Conservation (phyloP, 1,284 basidiomycete genomes). For the Peniophora sp. region DNA sequence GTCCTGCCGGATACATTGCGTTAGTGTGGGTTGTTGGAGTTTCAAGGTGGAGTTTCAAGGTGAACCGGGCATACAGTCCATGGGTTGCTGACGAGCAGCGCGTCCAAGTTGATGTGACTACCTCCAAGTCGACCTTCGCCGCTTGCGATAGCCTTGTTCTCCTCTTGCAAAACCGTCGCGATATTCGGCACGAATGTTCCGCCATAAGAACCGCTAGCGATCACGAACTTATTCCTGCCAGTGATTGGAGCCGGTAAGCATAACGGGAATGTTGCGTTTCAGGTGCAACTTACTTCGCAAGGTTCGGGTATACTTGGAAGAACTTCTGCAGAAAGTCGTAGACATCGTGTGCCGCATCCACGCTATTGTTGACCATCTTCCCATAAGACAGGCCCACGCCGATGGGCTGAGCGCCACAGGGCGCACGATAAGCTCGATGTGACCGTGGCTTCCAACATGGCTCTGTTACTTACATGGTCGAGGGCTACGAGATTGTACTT, state of each 20-base stretch:
- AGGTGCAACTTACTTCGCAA: constrained; percentile 16
- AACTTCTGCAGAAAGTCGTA: constrained; percentile 29
- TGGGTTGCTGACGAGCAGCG: constrained; percentile 25
- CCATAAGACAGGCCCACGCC: constrained; percentile 26
- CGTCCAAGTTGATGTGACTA: constrained; percentile 21
- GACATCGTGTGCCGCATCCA: constrained; percentile 21
- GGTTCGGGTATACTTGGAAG: constrained; percentile 20
- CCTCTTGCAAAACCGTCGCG: constrained; percentile 23
- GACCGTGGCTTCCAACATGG: too few species aligned
- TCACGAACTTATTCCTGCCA: constrained; percentile 21
- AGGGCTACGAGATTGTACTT: constrained; percentile 23
- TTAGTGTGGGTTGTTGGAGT: background rate
- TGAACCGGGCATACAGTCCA: constrained; percentile 16
- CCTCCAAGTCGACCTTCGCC: constrained; percentile 12
- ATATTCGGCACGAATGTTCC: constrained; percentile 27
- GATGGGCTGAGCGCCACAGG: constrained; percentile 16
- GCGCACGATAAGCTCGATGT: background rate
- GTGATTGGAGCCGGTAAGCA: background rate
- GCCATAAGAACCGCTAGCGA: constrained; percentile 26
- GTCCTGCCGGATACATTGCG: constrained; percentile 17
- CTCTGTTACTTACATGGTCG: constrained; percentile 20
- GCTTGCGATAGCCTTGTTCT: constrained; percentile 17
- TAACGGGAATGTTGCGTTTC: background rate
- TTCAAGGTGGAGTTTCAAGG: background rate
- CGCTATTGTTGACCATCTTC: constrained; percentile 20